These are phyloP conservation scores for Raffaelea deltoideospora DNA, from an alignment of 2,329 filamentous ascomycete genomes.

Conservation along the genomic window DNA sequence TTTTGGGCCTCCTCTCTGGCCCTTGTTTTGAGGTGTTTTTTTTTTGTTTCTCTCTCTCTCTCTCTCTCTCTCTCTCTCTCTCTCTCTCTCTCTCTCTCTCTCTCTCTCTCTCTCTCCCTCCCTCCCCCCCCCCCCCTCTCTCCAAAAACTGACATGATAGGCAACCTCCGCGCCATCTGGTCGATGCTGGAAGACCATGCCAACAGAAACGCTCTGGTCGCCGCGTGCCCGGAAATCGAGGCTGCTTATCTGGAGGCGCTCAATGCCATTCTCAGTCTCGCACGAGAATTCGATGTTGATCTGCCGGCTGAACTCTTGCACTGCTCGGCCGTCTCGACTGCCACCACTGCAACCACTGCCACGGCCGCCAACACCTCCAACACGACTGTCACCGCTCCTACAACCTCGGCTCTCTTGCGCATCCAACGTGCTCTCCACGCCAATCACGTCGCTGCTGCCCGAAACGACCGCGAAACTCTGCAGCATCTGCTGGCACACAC, in stretches of 20 bases:
- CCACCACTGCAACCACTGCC: neutral
- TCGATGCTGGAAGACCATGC: conserved; percentile 4
- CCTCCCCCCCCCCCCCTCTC: too few relatives aligned
- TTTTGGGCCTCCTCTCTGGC: too few relatives aligned
- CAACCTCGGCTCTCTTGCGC: conserved; percentile 21
- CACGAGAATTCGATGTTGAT: too few relatives aligned
- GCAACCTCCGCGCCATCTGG: conserved; percentile 2
- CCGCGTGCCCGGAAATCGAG: conserved; percentile 22
- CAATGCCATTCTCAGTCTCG: conserved; percentile 21
- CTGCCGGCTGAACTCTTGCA: neutral
- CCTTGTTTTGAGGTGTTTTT: neutral
- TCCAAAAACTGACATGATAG: neutral
- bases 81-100: too few relatives aligned
- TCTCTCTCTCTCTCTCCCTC: too few relatives aligned
- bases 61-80: neutral
- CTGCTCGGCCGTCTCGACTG: neutral
- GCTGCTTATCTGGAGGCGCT: conserved; percentile 31
- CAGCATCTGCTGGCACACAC: conserved; percentile 19
- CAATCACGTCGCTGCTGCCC: conserved; percentile 18
- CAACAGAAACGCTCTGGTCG: conserved; percentile 3
- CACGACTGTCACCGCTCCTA: neutral
- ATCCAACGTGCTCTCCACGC: conserved; percentile 21
- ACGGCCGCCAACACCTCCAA: neutral
- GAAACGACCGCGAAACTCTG: conserved; percentile 9
- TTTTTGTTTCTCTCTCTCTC: neutral